A percentile compares a stretch with the other conserved stretches of the same genome.
phyloP scores from a whole-genome alignment of 768 basidiomycete genomes.

The Xerocomus brunneocitrinus region DNA sequence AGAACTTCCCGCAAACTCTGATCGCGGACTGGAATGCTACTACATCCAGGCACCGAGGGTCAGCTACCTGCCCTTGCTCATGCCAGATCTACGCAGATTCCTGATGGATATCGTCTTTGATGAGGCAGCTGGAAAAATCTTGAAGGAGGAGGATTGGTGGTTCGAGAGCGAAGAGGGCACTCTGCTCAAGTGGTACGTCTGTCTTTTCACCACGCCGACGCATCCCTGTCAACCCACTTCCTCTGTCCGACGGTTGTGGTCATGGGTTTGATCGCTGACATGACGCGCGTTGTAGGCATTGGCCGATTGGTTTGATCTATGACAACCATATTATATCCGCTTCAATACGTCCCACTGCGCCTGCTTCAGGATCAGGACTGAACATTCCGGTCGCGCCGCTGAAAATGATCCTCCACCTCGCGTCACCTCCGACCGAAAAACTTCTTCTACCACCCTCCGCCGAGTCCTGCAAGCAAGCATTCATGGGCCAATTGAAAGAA shows the following conservation, averaged over 20 bases:
- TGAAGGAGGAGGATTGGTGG: slow-evolving; percentile 96
- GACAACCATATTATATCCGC: slow-evolving; percentile 72
- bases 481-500: slow-evolving; percentile 95
- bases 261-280: slow-evolving; percentile 8
- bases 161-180: slow-evolving; percentile 87
- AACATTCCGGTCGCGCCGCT: slow-evolving; percentile 49
- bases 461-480: slow-evolving; percentile 88
- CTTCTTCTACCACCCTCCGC: slow-evolving; percentile 73
- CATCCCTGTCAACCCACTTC: background rate
- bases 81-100: slow-evolving; percentile 84
- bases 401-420: slow-evolving; percentile 81
- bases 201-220: background rate
- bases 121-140: slow-evolving; percentile 65
- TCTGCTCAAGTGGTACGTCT: slow-evolving; percentile 78
- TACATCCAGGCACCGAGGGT: slow-evolving; percentile 89
- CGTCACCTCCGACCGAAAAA: slow-evolving; percentile 82
- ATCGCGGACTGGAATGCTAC: slow-evolving; percentile 86
- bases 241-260: background rate
- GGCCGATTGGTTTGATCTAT: slow-evolving; percentile 94
- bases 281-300: slow-evolving; percentile 67
- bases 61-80: slow-evolving; percentile 86
- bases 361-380: slow-evolving; percentile 37
- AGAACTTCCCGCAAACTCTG: slow-evolving; percentile 85
- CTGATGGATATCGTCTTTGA: slow-evolving; percentile 92
- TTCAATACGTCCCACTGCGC: slow-evolving; percentile 42